phyloP scores from a whole-genome alignment of 2,329 filamentous ascomycete genomes.

The Neopestalotiopsis clavispora region DNA sequence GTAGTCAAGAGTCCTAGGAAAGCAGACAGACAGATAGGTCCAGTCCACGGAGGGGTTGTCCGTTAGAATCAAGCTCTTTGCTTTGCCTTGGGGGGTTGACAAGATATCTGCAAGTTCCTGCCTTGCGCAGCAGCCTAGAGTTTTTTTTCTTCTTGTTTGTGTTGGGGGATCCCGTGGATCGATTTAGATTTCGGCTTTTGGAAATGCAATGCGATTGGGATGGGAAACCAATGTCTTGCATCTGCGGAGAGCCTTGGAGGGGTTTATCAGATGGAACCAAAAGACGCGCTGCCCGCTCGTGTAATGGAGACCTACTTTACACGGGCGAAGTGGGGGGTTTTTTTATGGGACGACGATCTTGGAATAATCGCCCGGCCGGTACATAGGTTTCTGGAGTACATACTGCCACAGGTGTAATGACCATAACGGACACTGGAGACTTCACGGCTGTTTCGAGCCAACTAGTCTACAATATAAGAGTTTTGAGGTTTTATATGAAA shows the following conservation, averaged over 20 bases:
- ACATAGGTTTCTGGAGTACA: neutral
- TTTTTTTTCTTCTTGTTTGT: neutral
- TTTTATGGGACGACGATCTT: neutral
- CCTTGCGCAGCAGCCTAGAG: no score
- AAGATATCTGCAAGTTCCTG: no score
- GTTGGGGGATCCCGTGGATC: neutral
- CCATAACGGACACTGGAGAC: no score
- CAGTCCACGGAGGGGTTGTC: no score
- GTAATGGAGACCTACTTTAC: neutral
- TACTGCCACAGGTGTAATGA: no score
- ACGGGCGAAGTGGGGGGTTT: neutral
- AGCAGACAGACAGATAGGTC: no score
- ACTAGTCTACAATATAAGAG: no score
- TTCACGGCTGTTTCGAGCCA: no score
- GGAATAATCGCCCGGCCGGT: neutral
- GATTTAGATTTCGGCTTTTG: neutral
- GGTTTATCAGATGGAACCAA: neutral
- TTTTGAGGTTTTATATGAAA: no score
- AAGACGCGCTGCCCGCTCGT: neutral
- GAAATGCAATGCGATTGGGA: neutral
- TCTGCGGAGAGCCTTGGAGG: neutral
- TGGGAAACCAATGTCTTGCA: neutral
- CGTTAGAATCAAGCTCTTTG: no score
- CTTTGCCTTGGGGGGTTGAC: no score
- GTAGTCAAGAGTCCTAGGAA: no score